Evolutionary conservation across 805 yeast genomes (phyloP).

Genomic region (Suhomyces xylopsoci): DNA sequence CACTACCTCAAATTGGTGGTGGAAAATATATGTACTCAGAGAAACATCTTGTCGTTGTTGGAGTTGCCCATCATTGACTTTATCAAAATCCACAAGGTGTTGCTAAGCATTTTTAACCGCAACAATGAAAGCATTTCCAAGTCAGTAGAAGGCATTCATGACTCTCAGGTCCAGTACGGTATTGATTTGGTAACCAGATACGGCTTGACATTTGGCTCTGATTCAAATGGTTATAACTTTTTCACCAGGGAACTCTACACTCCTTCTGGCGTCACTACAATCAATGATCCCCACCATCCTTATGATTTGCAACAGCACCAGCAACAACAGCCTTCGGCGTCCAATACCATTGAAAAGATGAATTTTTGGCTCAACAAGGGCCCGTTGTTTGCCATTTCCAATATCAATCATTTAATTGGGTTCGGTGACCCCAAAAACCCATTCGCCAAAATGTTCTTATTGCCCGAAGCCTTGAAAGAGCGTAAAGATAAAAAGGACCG

Average conservation of each 20-base stretch:
- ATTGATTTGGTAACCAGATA: slow-evolving; percentile 61
- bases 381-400: slow-evolving; percentile 71
- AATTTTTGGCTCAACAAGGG: slow-evolving; percentile 78
- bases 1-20: slow-evolving; percentile 75
- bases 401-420: slow-evolving; percentile 71
- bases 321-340: slow-evolving; percentile 13
- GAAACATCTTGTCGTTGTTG: slow-evolving; percentile 55
- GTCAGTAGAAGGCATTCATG: slow-evolving; percentile 30
- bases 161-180: slow-evolving; percentile 51
- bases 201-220: slow-evolving; percentile 65
- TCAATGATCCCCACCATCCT: slow-evolving; percentile 33
- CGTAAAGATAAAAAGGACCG: slow-evolving; percentile 70
- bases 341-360: slow-evolving; percentile 44
- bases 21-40: slow-evolving; percentile 69
- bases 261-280: slow-evolving; percentile 25
- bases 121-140: slow-evolving; percentile 9
- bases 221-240: slow-evolving; percentile 59
- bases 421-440: slow-evolving; percentile 76
- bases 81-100: slow-evolving; percentile 65
- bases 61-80: slow-evolving; percentile 61
- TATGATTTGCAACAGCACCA: slow-evolving; percentile 29
- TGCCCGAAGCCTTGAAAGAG: slow-evolving; percentile 70
- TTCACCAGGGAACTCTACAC: slow-evolving; percentile 46
- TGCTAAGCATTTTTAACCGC: slow-evolving; percentile 46
- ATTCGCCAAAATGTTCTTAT: slow-evolving; percentile 67